phyloP scores from a whole-genome alignment of 345 rosid genomes.

The Brassica juncea region DNA sequence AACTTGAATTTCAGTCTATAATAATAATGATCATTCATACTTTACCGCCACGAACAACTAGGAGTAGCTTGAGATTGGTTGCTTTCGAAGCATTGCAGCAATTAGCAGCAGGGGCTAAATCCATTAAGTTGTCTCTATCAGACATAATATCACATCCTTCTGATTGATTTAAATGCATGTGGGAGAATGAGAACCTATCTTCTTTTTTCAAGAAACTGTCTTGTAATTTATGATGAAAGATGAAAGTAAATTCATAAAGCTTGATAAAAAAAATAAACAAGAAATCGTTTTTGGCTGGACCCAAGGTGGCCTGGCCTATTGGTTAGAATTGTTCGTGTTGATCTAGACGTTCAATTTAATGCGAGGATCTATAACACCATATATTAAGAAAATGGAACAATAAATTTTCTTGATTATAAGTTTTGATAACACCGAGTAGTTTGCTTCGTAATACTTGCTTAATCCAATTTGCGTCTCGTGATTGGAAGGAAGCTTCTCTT shows the following conservation, averaged over 20 bases:
- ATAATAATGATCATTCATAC: neutral
- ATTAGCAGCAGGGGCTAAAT: constrained; percentile 17
- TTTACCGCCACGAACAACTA: neutral
- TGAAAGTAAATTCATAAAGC: neutral
- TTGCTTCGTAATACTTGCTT: neutral
- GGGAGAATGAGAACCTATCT: constrained; percentile 20
- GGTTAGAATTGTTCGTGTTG: neutral
- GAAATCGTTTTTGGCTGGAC: neutral
- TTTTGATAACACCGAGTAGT: neutral
- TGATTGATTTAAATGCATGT: constrained; percentile 17
- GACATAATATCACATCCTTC: neutral
- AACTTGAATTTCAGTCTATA: neutral
- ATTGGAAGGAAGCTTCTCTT: constrained; percentile 34
- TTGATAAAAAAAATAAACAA: neutral
- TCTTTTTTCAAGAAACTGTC: constrained; percentile 6
- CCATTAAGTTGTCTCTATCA: constrained; percentile 24
- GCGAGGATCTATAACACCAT: neutral
- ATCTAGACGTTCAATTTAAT: neutral
- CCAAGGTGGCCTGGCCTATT: neutral
- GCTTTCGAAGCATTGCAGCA: constrained; percentile 15
- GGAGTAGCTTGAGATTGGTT: constrained; percentile 7
- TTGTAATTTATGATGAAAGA: neutral
- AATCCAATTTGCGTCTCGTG: neutral
- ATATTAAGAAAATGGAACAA: neutral
- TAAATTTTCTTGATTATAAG: neutral